Evolutionary conservation across 2,329 filamentous ascomycete species (phyloP).

Genomic region (Talaromyces funiculosus): DNA sequence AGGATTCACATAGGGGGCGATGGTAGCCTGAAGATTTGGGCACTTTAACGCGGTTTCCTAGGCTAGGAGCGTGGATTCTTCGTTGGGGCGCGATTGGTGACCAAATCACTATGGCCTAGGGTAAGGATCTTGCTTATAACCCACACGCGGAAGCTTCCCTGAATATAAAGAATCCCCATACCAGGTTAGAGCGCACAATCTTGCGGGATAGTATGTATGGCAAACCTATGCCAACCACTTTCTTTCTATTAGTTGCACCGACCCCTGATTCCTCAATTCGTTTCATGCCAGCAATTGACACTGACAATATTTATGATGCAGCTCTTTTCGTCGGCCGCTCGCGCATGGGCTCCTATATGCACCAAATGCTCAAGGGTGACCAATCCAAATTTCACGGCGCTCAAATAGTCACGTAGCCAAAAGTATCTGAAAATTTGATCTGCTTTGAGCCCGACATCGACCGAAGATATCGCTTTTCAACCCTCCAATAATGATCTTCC

Average conservation of each 20-base stretch:
- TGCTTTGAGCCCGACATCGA: background rate
- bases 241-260: too few species aligned
- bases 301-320: background rate
- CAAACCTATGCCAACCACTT: too few species aligned
- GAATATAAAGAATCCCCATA: too few species aligned
- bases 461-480: background rate
- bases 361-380: background rate
- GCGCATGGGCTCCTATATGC: background rate
- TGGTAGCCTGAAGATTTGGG: constrained; percentile 40
- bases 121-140: background rate
- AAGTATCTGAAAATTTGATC: background rate
- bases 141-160: too few species aligned
- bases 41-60: constrained; percentile 15
- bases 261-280: too few species aligned
- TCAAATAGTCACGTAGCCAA: background rate
- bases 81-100: background rate
- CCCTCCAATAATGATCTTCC: background rate
- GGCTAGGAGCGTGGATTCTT: background rate
- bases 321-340: background rate
- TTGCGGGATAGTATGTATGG: too few species aligned
- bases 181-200: too few species aligned
- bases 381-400: background rate
- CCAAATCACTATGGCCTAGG: background rate
- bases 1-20: constrained; percentile 18
- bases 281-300: background rate